Base-by-base conservation (phyloP, 2,329 filamentous ascomycete genomes). In the Penicillium sp. region DNA sequence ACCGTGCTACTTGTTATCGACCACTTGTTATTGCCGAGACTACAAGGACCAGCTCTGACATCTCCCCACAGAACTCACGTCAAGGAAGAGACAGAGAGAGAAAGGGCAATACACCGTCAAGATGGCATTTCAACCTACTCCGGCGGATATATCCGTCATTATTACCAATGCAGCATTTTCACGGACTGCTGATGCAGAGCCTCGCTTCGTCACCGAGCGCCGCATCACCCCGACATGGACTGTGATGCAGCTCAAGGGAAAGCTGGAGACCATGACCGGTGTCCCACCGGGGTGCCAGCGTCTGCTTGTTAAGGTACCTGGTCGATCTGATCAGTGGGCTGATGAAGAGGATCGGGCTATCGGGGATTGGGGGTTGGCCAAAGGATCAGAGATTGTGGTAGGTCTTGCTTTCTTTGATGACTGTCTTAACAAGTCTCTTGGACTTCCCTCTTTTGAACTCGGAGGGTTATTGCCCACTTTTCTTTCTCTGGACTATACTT, bases 171-270 rank as follows among this genome's bases (percentile, higher is more conserved):
- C 74, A 7, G 50, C 56, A 21, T 54, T 64, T 50, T 43, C 51
- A 19, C 54, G 53, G 31, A 33, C 61, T 54, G 37, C 59, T 10
- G 50, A 62, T 33, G 58, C 61, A 14, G 64, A 70, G 42, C 72
- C 75, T 3, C 66, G 71, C 19, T 73, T 80, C 48, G 85, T 88
- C 49, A 93, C 92, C 51, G 95, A 99, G 78, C 90, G 93, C 60
- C 91, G 95, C 65, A 87, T 98, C 73, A 93, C 91, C 26, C 93
- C 93, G 14, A 89, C 93, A 65, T 99, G 95, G 95, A 89, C 88
- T 60, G 89, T 99, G 71, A 82, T 84, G 54, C 88, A 91, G 68
- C 83, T 98, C 68, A 96, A 93, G 79, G 78, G 83, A 53, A 96
- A 95, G 75, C 87, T 99, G 51, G 93, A 98, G 77, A 89, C 92